Conservation (phyloP, 2,329 filamentous ascomycete species). For the Talaromyces rugulosus region DNA sequence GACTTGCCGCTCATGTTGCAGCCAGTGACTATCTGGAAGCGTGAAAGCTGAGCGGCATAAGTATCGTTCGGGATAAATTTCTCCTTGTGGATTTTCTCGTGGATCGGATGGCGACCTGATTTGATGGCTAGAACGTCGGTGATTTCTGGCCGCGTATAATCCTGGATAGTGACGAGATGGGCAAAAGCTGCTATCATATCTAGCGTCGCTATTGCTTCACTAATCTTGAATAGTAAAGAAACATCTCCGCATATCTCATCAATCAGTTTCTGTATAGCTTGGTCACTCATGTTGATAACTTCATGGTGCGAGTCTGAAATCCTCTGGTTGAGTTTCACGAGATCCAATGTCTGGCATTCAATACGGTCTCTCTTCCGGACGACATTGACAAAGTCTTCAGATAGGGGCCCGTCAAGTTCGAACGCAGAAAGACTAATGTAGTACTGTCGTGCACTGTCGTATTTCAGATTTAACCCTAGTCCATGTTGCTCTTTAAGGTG, state of each 20-base stretch:
- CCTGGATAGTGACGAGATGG: constrained; percentile 63
- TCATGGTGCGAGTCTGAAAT: constrained; percentile 80
- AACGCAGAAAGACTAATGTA: constrained; percentile 64
- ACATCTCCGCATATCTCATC: constrained; percentile 67
- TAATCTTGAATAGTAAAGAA: constrained; percentile 73
- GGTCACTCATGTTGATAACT: constrained; percentile 76
- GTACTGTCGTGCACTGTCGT: constrained; percentile 72
- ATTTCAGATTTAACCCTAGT: constrained; percentile 65
- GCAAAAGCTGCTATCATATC: constrained; percentile 81
- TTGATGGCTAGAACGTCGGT: constrained; percentile 67
- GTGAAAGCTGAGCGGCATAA: constrained; percentile 72
- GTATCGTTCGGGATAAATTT: constrained; percentile 86
- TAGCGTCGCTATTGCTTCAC: constrained; percentile 78
- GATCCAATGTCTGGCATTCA: constrained; percentile 80
- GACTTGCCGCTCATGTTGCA: constrained; percentile 99
- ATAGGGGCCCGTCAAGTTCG: constrained; percentile 59
- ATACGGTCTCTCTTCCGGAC: constrained; percentile 68
- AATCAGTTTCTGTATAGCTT: constrained; percentile 67
- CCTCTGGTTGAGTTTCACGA: constrained; percentile 75
- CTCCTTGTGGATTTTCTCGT: constrained; percentile 65
- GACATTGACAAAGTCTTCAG: constrained; percentile 71
- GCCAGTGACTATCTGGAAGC: constrained; percentile 91
- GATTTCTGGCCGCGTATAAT: constrained; percentile 67
- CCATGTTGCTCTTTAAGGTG: constrained; percentile 49
- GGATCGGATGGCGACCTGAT: constrained; percentile 70